These are phyloP conservation scores for Trichopus zeylanicus DNA, from an alignment of 116 monocot genomes.

Conservation along the genomic window DNA sequence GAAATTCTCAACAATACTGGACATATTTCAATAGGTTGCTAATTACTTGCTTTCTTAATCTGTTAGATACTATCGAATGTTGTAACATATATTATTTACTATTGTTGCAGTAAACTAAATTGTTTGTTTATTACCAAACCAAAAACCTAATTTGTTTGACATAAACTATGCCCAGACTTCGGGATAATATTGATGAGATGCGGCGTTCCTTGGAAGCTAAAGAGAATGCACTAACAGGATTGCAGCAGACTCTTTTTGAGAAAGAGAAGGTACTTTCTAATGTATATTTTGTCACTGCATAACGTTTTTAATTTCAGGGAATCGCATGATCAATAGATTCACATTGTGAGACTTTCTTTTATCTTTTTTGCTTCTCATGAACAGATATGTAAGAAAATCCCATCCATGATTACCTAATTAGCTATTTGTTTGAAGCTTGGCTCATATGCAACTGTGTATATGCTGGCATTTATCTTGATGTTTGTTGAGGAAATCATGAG, in stretches of 20 bases:
- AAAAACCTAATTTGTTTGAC: background rate
- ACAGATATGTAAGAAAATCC: too few species aligned
- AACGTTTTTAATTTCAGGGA: background rate
- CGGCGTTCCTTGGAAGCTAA: constrained; percentile 57
- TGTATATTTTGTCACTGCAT: background rate
- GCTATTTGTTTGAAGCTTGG: background rate
- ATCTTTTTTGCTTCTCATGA: background rate
- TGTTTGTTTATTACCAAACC: background rate
- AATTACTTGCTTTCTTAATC: too few species aligned
- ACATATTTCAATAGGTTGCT: too few species aligned
- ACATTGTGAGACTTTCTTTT: background rate
- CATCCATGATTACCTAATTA: background rate
- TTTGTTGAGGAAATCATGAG: too few species aligned
- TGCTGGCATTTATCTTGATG: too few species aligned
- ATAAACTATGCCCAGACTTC: constrained; percentile 38
- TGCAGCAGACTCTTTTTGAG: constrained; percentile 53
- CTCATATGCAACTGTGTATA: too few species aligned
- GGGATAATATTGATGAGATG: constrained; percentile 77
- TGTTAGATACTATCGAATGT: too few species aligned
- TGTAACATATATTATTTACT: too few species aligned
- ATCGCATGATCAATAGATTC: background rate
- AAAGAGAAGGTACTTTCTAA: constrained; percentile 63
- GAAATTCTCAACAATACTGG: too few species aligned
- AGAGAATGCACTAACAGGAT: constrained; percentile 44
- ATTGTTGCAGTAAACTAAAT: background rate